phyloP scores from a whole-genome alignment of 2,329 filamentous ascomycete species.

The Aspergillus fischeri region DNA sequence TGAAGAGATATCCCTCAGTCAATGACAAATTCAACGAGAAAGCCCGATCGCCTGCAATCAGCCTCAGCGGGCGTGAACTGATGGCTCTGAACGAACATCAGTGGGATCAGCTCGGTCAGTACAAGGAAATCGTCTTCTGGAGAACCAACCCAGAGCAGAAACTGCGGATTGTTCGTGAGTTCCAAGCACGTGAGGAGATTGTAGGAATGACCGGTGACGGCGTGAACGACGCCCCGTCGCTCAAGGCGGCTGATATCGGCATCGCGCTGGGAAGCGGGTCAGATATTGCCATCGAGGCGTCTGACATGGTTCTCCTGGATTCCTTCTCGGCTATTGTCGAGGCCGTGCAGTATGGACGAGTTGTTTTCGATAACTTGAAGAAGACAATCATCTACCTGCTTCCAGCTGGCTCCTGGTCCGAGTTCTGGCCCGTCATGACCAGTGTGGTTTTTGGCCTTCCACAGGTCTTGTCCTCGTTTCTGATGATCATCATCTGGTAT shows the following conservation, averaged over 20 bases:
- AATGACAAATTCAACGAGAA: slow-evolving; percentile 7
- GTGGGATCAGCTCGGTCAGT: slow-evolving; percentile 62
- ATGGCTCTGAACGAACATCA: slow-evolving; percentile 62
- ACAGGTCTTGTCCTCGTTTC: slow-evolving; percentile 67
- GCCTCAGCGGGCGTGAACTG: slow-evolving; percentile 63
- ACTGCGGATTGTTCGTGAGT: slow-evolving; percentile 71
- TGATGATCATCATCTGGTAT: slow-evolving; percentile 65
- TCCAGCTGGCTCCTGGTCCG: slow-evolving; percentile 68
- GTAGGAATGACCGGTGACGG: slow-evolving; percentile 52
- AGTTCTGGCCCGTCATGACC: slow-evolving; percentile 72
- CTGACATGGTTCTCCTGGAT: slow-evolving; percentile 62
- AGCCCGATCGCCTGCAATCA: slow-evolving; percentile 46
- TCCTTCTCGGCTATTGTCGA: slow-evolving; percentile 68
- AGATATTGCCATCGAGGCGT: slow-evolving; percentile 59
- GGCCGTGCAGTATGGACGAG: slow-evolving; percentile 67
- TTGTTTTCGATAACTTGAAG: slow-evolving; percentile 73
- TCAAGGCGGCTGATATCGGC: slow-evolving; percentile 57
- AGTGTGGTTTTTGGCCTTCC: slow-evolving; percentile 69
- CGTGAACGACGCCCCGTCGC: slow-evolving; percentile 50
- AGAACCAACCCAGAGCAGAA: slow-evolving; percentile 76
- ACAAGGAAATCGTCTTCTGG: slow-evolving; percentile 71
- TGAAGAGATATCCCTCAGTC: slow-evolving; percentile 35
- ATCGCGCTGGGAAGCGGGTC: slow-evolving; percentile 57
- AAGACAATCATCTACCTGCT: slow-evolving; percentile 73
- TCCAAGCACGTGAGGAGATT: slow-evolving; percentile 58